phyloP scores from a whole-genome alignment of 768 basidiomycete genomes.

The Leucogyrophana mollusca region DNA sequence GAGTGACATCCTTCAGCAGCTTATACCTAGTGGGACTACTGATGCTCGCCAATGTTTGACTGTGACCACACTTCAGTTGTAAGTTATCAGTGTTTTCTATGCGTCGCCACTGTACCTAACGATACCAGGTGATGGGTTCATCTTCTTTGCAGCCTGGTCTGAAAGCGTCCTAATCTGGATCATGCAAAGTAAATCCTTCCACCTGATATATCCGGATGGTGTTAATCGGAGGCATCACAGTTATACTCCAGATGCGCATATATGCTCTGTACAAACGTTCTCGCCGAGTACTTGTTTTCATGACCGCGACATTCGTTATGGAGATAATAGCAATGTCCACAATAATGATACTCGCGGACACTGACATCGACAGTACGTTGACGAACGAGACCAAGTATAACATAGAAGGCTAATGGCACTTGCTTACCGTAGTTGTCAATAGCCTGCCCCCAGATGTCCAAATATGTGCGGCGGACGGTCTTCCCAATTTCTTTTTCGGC shows the following conservation, averaged over 20 bases:
- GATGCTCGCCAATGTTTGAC: too few relatives aligned
- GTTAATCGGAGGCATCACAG: background rate
- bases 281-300: background rate
- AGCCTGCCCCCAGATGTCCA: conserved; percentile 25
- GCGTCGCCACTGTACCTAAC: background rate
- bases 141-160: conserved; percentile 1
- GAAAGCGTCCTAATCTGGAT: background rate
- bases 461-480: conserved; percentile 41
- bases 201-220: background rate
- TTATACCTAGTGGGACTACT: too few relatives aligned
- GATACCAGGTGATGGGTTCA: background rate
- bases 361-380: background rate
- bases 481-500: conserved; percentile 45
- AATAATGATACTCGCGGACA: conserved; percentile 1
- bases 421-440: too few relatives aligned
- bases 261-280: conserved; percentile 1
- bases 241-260: background rate
- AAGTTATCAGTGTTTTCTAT: background rate
- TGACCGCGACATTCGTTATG: background rate
- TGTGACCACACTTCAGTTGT: background rate
- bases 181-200: background rate
- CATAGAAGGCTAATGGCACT: too few relatives aligned
- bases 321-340: conserved; percentile 7
- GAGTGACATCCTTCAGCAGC: too few relatives aligned
- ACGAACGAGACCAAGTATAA: too few relatives aligned